Percentiles rank a stretch among this genome's conserved stretches.
Evolutionary conservation across 306 rosid genomes (phyloP).

Genomic region (Morella rubra): DNA sequence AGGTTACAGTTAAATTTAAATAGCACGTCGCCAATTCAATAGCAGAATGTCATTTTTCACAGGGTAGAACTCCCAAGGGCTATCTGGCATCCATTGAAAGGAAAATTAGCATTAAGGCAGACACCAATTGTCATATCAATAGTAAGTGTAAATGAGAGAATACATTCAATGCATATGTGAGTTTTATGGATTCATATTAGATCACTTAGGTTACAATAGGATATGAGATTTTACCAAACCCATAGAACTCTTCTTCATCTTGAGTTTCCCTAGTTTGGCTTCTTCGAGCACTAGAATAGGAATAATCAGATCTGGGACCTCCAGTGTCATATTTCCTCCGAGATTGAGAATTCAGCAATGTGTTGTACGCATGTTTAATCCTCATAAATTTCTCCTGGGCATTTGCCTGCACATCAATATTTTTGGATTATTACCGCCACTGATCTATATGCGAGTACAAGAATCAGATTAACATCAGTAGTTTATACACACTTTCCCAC

Average conservation of each 20-base stretch:
- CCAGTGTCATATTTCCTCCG: conserved; percentile 69
- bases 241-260: conserved; percentile 81
- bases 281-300: conserved; percentile 44
- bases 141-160: background rate
- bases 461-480: background rate
- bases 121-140: background rate
- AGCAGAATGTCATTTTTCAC: background rate
- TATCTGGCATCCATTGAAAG: background rate
- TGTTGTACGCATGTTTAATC: conserved; percentile 88
- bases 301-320: conserved; percentile 50
- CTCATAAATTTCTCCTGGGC: conserved; percentile 93
- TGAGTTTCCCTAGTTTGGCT: conserved; percentile 48
- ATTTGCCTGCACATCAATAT: conserved; percentile 51
- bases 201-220: background rate
- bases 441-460: background rate
- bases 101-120: conserved; percentile 4
- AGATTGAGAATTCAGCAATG: conserved; percentile 73
- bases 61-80: background rate
- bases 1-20: background rate
- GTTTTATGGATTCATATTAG: background rate
- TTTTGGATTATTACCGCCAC: conserved; percentile 8
- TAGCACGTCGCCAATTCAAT: too few relatives aligned
- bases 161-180: background rate
- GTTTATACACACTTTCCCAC: too few relatives aligned
- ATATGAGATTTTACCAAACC: conserved; percentile 59